phyloP scores from a whole-genome alignment of 768 basidiomycete genomes.

The Amanita pallidorosea region DNA sequence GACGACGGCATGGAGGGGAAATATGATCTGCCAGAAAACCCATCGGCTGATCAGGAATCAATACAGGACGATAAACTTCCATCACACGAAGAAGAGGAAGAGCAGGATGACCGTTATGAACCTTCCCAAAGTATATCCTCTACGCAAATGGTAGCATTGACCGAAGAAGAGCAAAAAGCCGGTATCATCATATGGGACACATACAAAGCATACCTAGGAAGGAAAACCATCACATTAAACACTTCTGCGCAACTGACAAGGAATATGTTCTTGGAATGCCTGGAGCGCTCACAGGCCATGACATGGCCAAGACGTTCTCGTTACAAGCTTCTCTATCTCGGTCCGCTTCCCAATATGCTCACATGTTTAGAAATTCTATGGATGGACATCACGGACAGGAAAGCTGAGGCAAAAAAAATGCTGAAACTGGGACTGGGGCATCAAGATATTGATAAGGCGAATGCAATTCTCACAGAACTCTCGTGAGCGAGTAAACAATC shows the following conservation, averaged over 20 bases:
- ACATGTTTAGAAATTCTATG: conserved; percentile 27
- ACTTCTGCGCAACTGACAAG: conserved; percentile 1
- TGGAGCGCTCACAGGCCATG: conserved; percentile 14
- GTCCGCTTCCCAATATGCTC: conserved; percentile 29
- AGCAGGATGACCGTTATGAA: background rate
- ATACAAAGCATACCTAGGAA: background rate
- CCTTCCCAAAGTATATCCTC: background rate
- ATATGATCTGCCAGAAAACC: background rate
- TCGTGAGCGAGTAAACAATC: conserved; percentile 20
- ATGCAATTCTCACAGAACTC: conserved; percentile 16
- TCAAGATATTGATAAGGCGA: conserved; percentile 23
- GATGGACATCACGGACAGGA: conserved; percentile 14
- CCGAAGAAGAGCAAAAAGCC: background rate
- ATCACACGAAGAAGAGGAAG: background rate
- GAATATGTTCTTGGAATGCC: conserved; percentile 17
- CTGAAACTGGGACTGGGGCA: conserved; percentile 18
- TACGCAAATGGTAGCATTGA: background rate
- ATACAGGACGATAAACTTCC: background rate
- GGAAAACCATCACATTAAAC: background rate
- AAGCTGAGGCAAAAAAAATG: conserved; percentile 20
- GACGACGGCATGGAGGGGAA: background rate
- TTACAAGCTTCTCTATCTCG: conserved; percentile 27
- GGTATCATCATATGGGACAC: background rate
- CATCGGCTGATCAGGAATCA: background rate
- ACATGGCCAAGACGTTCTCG: conserved; percentile 14